phyloP scores from a whole-genome alignment of 2,329 filamentous ascomycete species.

The Arthrobotrys megalospora region DNA sequence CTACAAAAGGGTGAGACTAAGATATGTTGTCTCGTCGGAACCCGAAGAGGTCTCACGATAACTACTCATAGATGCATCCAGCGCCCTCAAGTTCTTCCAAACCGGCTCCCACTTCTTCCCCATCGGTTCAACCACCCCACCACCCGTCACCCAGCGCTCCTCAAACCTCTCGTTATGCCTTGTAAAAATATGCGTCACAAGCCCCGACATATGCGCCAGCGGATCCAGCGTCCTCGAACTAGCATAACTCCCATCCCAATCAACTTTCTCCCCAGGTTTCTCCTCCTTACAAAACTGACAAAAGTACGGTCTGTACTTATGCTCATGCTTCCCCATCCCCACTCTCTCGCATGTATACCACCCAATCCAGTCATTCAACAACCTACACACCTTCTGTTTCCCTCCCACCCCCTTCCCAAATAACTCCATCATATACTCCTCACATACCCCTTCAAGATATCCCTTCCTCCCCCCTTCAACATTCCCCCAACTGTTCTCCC shows the following conservation, averaged over 20 bases:
- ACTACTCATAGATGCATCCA: neutral
- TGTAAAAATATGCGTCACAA: slow-evolving; percentile 13
- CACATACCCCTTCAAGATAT: neutral
- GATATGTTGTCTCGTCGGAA: too few relatives aligned
- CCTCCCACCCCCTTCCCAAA: neutral
- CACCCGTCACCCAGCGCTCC: slow-evolving; percentile 1
- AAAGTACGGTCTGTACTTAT: neutral
- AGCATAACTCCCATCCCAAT: neutral
- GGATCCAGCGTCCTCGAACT: neutral
- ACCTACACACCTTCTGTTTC: neutral
- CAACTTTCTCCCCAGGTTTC: neutral
- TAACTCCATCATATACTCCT: neutral
- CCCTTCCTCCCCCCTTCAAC: neutral
- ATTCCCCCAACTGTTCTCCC: neutral
- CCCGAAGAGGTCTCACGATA: too few relatives aligned
- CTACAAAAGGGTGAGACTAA: too few relatives aligned
- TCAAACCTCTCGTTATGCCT: slow-evolving; percentile 22
- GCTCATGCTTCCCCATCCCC: neutral
- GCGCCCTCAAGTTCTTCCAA: neutral
- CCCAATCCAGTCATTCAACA: neutral
- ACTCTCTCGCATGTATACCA: neutral
- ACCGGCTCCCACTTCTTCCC: neutral
- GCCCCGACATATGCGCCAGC: neutral
- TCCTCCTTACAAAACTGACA: slow-evolving; percentile 26
- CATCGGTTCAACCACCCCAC: neutral